Percentiles rank a stretch among this genome's conserved stretches.
Evolutionary conservation across 1,139 yeast genomes (phyloP).

Genomic region (Suzukiozyma palmioleophila): DNA sequence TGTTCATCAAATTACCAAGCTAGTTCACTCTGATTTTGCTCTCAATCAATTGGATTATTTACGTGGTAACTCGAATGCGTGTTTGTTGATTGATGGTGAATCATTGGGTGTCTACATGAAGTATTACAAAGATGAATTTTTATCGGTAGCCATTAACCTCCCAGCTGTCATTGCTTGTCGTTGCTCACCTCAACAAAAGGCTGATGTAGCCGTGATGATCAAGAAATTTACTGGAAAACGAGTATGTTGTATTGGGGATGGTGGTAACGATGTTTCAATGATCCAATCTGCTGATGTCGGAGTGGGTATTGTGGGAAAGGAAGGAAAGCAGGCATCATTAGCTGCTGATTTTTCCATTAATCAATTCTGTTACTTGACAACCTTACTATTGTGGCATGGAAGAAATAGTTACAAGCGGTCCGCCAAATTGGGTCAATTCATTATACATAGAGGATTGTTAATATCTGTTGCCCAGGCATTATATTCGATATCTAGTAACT

Average conservation of each 20-base stretch:
- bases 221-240: slow-evolving; percentile 77
- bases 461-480: slow-evolving; percentile 97
- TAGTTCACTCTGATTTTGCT: slow-evolving; percentile 59
- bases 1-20: slow-evolving; percentile 78
- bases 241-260: slow-evolving; percentile 98
- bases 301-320: slow-evolving; percentile 98
- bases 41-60: slow-evolving; percentile 70
- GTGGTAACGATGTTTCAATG: slow-evolving; percentile 99
- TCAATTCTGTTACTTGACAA: slow-evolving; percentile 86
- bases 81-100: slow-evolving; percentile 91
- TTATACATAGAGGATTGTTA: slow-evolving; percentile 91
- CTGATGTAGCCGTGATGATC: slow-evolving; percentile 84
- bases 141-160: slow-evolving; percentile 65
- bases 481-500: slow-evolving; percentile 76
- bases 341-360: slow-evolving; percentile 96
- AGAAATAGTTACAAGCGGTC: slow-evolving; percentile 94
- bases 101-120: slow-evolving; percentile 69
- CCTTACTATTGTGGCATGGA: slow-evolving; percentile 93
- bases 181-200: slow-evolving; percentile 98
- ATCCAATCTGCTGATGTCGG: slow-evolving; percentile 99
- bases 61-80: slow-evolving; percentile 61
- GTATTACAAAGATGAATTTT: slow-evolving; percentile 64
- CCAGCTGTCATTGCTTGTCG: slow-evolving; percentile 97
- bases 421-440: slow-evolving; percentile 91
- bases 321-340: slow-evolving; percentile 93